Evolutionary conservation across 73 alveolate species (phyloP).

Genomic region (Symbiodinium natans): DNA sequence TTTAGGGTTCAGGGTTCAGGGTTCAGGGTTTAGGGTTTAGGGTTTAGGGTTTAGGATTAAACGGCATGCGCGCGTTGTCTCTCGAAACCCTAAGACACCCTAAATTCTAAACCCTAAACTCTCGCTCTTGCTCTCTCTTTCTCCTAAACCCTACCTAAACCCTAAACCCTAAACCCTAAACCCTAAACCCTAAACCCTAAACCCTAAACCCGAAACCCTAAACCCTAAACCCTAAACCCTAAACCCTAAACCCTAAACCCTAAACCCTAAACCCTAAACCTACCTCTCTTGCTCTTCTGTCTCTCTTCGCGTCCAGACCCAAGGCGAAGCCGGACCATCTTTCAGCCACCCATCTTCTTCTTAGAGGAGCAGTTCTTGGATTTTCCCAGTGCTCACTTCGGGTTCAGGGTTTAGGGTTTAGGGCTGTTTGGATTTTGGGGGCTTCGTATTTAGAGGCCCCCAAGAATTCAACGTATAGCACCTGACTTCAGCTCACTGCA

Average conservation of each 20-base stretch:
- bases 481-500: too few species aligned
- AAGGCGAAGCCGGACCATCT: slow-evolving; percentile 48
- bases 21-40: not conserved
- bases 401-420: too few species aligned
- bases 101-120: too few species aligned
- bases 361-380: slow-evolving; percentile 13
- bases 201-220: not conserved
- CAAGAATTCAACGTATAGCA: too few species aligned
- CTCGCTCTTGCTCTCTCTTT: too few species aligned
- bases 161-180: not conserved
- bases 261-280: not conserved
- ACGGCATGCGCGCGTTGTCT: too few species aligned
- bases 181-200: too few species aligned
- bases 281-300: not conserved
- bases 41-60: not conserved
- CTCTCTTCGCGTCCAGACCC: not conserved
- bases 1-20: not conserved
- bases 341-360: slow-evolving; percentile 59
- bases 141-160: not conserved
- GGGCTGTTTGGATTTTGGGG: too few species aligned
- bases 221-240: too few species aligned
- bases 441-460: too few species aligned
- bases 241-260: not conserved
- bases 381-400: too few species aligned
- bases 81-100: too few species aligned